Evolutionary conservation across 257 asterid genomes (phyloP).

Genomic region (Solanum raphanifolium): DNA sequence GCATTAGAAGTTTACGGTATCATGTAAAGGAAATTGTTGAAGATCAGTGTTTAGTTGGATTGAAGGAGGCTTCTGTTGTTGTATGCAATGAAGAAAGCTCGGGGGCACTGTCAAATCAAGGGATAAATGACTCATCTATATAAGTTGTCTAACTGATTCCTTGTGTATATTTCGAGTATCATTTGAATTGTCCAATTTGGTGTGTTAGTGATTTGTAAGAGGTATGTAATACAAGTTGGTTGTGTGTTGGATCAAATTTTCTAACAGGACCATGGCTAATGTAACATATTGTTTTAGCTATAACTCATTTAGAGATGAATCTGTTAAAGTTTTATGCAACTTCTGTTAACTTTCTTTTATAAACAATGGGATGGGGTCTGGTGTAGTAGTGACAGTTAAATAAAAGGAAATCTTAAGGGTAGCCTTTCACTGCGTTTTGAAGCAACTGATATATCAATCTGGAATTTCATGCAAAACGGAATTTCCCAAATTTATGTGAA

Average conservation of each 20-base stretch:
- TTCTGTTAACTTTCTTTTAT: background rate
- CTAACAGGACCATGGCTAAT: background rate
- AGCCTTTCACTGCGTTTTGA: background rate
- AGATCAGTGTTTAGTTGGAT: background rate
- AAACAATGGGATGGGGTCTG: background rate
- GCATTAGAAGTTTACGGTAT: background rate
- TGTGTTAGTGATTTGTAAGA: background rate
- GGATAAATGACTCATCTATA: background rate
- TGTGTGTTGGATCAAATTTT: background rate
- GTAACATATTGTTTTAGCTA: background rate
- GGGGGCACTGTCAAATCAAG: background rate
- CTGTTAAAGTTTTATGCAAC: background rate
- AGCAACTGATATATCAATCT: background rate
- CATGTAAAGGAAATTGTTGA: background rate
- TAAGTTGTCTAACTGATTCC: background rate
- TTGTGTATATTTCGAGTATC: background rate
- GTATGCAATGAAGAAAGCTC: background rate
- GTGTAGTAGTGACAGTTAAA: background rate
- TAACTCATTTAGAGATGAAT: background rate
- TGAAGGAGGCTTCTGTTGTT: background rate
- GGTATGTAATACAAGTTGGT: background rate
- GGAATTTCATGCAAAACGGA: background rate
- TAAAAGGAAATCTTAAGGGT: background rate
- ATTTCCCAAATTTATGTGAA: background rate
- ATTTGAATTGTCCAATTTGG: background rate